Evolutionary conservation across 495 filamentous ascomycete species (phyloP).

Genomic region (Neurospora tetraspora): DNA sequence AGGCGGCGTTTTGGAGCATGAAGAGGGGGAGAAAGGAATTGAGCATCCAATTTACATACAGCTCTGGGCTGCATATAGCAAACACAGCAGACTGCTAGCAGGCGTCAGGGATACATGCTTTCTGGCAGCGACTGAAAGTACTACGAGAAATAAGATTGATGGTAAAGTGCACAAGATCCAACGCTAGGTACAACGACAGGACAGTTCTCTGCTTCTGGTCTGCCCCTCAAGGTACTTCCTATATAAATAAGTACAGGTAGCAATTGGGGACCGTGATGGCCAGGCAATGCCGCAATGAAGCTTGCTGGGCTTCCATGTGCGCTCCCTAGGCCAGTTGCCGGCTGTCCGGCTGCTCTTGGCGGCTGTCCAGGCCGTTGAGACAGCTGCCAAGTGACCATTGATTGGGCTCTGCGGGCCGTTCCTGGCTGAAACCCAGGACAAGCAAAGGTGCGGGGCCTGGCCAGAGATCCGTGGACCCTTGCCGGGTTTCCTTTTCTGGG

Average conservation of each 20-base stretch:
- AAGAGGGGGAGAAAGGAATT: not conserved
- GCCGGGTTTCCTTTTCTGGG: not conserved
- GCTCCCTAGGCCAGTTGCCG: not conserved
- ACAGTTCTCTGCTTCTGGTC: not conserved
- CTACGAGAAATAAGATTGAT: not conserved
- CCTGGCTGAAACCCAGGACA: not conserved
- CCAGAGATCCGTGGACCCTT: not conserved
- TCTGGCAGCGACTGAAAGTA: not conserved
- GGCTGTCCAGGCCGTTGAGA: not conserved
- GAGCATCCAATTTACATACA: not conserved
- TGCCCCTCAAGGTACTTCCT: not conserved
- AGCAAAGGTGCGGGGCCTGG: not conserved
- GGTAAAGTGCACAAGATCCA: not conserved
- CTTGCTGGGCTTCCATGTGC: not conserved
- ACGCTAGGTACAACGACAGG: not conserved
- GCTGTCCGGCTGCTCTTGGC: not conserved
- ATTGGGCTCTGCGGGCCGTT: not conserved
- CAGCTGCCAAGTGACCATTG: not conserved
- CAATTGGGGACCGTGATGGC: not conserved
- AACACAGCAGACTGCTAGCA: not conserved
- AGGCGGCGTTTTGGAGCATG: not conserved
- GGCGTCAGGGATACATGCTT: not conserved
- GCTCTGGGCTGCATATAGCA: not conserved
- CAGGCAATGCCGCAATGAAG: not conserved
- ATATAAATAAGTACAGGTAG: not conserved